A percentile compares a stretch with the other conserved stretches of the same genome.
Evolutionary conservation across 2,329 filamentous ascomycete species (phyloP).

Genomic region (Aspergillus niger): DNA sequence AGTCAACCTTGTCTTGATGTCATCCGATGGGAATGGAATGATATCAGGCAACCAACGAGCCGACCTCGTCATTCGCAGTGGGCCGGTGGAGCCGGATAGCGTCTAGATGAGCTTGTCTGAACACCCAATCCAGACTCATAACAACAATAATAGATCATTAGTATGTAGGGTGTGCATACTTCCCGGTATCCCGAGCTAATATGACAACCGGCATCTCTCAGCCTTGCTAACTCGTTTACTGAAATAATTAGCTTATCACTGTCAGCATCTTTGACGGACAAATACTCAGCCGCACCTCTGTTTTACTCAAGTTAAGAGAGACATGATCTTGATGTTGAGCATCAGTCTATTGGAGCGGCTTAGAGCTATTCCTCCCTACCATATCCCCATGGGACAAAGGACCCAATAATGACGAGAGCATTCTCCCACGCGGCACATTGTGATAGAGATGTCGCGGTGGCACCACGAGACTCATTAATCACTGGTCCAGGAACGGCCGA

Average conservation of each 20-base stretch:
- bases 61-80: neutral
- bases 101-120: neutral
- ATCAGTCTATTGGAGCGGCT: neutral
- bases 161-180: neutral
- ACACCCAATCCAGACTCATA: neutral
- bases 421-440: neutral
- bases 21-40: neutral
- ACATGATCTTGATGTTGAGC: neutral
- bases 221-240: neutral
- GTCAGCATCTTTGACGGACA: neutral
- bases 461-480: neutral
- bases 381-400: neutral
- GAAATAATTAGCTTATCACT: too few species aligned
- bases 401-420: neutral
- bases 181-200: neutral
- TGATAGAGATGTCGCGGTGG: neutral
- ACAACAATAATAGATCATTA: neutral
- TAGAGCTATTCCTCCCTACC: neutral
- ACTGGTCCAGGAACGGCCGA: neutral
- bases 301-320: too few species aligned
- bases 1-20: conserved; percentile 4
- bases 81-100: conserved; percentile 3
- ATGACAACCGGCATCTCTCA: neutral
- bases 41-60: conserved; percentile 7
- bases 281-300: neutral